phyloP scores from a whole-genome alignment of 495 filamentous ascomycete genomes.

The Baudoinia panamericana region DNA sequence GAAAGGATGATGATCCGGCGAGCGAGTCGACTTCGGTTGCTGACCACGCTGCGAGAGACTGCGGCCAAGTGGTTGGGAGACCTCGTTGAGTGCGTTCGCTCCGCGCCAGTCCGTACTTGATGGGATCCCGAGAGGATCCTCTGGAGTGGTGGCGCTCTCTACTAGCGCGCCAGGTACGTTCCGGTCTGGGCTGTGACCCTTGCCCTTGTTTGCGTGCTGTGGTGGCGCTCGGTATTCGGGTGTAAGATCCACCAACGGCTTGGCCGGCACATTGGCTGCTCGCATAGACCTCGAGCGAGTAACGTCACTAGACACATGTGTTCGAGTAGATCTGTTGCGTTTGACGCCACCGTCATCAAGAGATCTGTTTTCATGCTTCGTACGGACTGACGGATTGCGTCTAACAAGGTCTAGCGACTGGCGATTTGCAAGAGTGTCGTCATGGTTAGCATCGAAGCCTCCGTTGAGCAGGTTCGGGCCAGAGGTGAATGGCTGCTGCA shows the following conservation, averaged over 20 bases:
- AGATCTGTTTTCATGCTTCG: not conserved
- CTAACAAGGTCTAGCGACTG: constrained; percentile 10
- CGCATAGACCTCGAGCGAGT: constrained; percentile 13
- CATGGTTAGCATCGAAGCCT: constrained; percentile 11
- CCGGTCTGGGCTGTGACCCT: constrained; percentile 49
- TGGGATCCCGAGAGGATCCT: constrained; percentile 40
- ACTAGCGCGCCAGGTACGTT: constrained; percentile 43
- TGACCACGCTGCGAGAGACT: constrained; percentile 4
- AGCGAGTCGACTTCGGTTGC: constrained; percentile 2
- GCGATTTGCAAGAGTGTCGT: constrained; percentile 3
- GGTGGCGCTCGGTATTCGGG: constrained; percentile 62
- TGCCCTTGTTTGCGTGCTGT: constrained; percentile 55
- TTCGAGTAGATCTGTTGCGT: constrained; percentile 24
- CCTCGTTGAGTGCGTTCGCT: not conserved
- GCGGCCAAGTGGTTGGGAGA: not conserved
- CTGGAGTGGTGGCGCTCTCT: constrained; percentile 48
- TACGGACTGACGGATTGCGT: constrained; percentile 14
- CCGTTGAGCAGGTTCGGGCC: constrained; percentile 40
- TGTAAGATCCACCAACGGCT: constrained; percentile 63
- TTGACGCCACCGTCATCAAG: constrained; percentile 14
- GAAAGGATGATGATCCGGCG: constrained; percentile 17
- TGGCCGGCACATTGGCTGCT: constrained; percentile 29
- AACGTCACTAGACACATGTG: constrained; percentile 10
- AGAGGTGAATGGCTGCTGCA: constrained; percentile 33
- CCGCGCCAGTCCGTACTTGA: constrained; percentile 40